These are phyloP conservation scores for Fusarium dlaminii DNA, from an alignment of 2,329 filamentous ascomycete genomes.

Conservation along the genomic window DNA sequence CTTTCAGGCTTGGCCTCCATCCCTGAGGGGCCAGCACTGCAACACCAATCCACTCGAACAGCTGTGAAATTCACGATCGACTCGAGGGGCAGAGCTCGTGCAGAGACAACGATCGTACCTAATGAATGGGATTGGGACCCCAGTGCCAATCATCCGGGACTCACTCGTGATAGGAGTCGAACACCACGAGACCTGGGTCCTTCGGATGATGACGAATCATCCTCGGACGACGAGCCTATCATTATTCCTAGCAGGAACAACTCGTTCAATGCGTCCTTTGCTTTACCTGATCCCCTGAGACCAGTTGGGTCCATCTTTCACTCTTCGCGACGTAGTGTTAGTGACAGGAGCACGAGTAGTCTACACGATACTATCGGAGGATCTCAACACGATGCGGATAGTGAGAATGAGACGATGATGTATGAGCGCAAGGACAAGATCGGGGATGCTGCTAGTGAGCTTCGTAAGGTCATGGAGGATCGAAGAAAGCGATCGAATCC, in stretches of 20 bases:
- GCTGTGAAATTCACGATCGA: slow-evolving; percentile 72
- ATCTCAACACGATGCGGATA: slow-evolving; percentile 57
- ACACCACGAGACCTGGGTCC: slow-evolving; percentile 54
- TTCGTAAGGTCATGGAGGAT: slow-evolving; percentile 66
- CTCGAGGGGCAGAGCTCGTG: slow-evolving; percentile 66
- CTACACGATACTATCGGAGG: slow-evolving; percentile 50
- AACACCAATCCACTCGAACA: slow-evolving; percentile 57
- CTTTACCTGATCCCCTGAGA: slow-evolving; percentile 62
- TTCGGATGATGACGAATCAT: slow-evolving; percentile 64
- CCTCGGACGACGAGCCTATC: slow-evolving; percentile 71
- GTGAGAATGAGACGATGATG: slow-evolving; percentile 68
- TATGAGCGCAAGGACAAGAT: slow-evolving; percentile 55
- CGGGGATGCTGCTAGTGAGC: slow-evolving; percentile 68
- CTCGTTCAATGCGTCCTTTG: slow-evolving; percentile 64
- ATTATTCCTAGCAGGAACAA: slow-evolving; percentile 69
- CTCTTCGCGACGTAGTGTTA: slow-evolving; percentile 57
- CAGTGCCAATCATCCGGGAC: slow-evolving; percentile 43
- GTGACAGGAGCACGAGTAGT: slow-evolving; percentile 59
- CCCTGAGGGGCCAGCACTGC: slow-evolving; percentile 57
- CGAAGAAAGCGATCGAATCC: slow-evolving; percentile 56
- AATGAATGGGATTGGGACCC: slow-evolving; percentile 44
- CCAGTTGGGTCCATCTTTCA: slow-evolving; percentile 60
- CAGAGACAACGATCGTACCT: slow-evolving; percentile 60
- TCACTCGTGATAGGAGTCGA: slow-evolving; percentile 43
- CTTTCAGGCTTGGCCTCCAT: slow-evolving; percentile 66